These are phyloP conservation scores for Isabelozyma gotoi DNA, from an alignment of 805 yeast species.

Conservation along the genomic window DNA sequence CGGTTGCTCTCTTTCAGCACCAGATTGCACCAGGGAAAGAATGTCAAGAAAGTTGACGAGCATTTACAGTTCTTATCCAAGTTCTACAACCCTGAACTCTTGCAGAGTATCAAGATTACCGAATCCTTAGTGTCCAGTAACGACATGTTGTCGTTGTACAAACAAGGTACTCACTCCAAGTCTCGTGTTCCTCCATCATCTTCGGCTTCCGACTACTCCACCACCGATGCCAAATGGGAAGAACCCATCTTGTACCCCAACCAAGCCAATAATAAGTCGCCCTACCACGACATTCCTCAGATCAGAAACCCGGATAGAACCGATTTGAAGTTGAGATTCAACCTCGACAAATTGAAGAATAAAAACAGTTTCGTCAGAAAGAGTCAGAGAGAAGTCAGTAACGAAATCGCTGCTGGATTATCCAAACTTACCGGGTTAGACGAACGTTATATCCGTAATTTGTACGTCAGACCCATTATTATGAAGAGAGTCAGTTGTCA, in stretches of 20 bases:
- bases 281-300: slow-evolving; percentile 58
- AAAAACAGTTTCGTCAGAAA: too few species aligned
- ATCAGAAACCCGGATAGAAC: slow-evolving; percentile 52
- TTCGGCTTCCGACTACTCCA: slow-evolving; percentile 67
- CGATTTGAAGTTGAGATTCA: slow-evolving; percentile 37
- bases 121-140: slow-evolving; percentile 73
- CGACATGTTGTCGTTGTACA: slow-evolving; percentile 45
- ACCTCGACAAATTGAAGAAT: slow-evolving; percentile 13
- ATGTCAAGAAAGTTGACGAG: slow-evolving; percentile 18
- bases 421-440: slow-evolving; percentile 66
- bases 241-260: slow-evolving; percentile 50
- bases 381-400: slow-evolving; percentile 11
- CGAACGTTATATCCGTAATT: slow-evolving; percentile 56
- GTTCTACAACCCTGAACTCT: slow-evolving; percentile 78
- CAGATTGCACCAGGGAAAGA: neutral
- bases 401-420: slow-evolving; percentile 51
- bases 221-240: slow-evolving; percentile 77
- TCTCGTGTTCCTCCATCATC: slow-evolving; percentile 64
- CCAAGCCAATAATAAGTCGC: slow-evolving; percentile 48
- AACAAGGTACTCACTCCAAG: slow-evolving; percentile 26
- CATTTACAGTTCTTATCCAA: slow-evolving; percentile 62
- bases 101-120: slow-evolving; percentile 79
- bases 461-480: slow-evolving; percentile 65
- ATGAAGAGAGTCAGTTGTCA: slow-evolving; percentile 85
- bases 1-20: neutral